These are phyloP conservation scores for Coemansia sp. DNA, from an alignment of 192 early-diverging fungal species.

Conservation along the genomic window DNA sequence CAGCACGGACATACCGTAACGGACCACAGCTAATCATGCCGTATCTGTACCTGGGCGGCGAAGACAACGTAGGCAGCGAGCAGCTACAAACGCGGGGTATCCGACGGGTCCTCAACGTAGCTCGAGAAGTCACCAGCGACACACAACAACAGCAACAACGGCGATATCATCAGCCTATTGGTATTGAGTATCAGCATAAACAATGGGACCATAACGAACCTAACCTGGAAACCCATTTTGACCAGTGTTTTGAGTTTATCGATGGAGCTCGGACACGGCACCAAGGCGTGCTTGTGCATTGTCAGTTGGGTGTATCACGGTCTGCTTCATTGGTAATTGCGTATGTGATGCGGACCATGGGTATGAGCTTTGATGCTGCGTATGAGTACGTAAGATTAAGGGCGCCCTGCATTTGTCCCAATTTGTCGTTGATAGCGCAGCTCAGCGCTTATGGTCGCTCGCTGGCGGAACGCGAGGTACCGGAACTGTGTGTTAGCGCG, in stretches of 20 bases:
- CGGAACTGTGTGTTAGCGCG: slow-evolving; percentile 1
- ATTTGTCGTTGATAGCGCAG: slow-evolving; percentile 78
- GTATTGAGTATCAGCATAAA: slow-evolving; percentile 60
- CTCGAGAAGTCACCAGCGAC: slow-evolving; percentile 18
- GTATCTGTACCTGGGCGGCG: slow-evolving; percentile 44
- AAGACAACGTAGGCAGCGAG: slow-evolving; percentile 15
- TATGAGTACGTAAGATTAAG: slow-evolving; percentile 74
- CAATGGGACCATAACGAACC: slow-evolving; percentile 76
- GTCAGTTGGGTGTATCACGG: slow-evolving; percentile 86
- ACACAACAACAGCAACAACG: background rate
- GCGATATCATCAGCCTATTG: too few relatives aligned
- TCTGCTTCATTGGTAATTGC: slow-evolving; percentile 85
- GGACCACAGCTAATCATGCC: slow-evolving; percentile 51
- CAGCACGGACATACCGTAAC: slow-evolving; percentile 29
- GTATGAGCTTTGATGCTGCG: slow-evolving; percentile 60
- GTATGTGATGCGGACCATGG: slow-evolving; percentile 77
- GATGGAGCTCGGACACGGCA: slow-evolving; percentile 57
- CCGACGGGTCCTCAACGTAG: slow-evolving; percentile 32
- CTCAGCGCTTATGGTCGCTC: slow-evolving; percentile 65
- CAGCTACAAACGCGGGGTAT: slow-evolving; percentile 19
- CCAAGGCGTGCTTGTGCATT: slow-evolving; percentile 75
- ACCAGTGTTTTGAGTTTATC: slow-evolving; percentile 65
- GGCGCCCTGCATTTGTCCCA: slow-evolving; percentile 77
- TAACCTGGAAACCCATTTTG: slow-evolving; percentile 63
- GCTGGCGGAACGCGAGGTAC: background rate